phyloP scores from a whole-genome alignment of 371 early-diverging fungal genomes.

The Dichotomocladium elegans region DNA sequence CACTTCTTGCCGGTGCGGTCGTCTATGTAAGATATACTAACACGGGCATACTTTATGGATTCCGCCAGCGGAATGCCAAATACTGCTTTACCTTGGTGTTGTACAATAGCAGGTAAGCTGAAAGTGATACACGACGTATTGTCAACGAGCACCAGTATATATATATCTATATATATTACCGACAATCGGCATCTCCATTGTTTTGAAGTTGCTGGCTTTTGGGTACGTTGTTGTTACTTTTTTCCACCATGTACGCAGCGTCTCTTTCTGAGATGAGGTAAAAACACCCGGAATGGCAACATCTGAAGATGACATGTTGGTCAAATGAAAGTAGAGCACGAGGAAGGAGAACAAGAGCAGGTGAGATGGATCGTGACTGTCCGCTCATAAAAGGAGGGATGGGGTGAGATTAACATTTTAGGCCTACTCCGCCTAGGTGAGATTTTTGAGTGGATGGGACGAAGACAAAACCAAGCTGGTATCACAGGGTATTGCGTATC shows the following conservation, averaged over 20 bases:
- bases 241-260: slow-evolving; percentile 29
- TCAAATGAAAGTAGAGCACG: too few species aligned
- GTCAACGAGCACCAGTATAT: neutral
- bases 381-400: too few species aligned
- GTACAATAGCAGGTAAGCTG: neutral
- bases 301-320: slow-evolving; percentile 9
- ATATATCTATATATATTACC: slow-evolving; percentile 10
- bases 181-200: slow-evolving; percentile 28
- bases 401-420: too few species aligned
- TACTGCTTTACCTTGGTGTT: slow-evolving; percentile 19
- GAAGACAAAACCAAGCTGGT: too few species aligned
- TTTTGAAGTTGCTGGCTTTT: slow-evolving; percentile 23
- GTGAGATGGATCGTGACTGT: too few species aligned
- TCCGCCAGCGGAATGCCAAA: slow-evolving; percentile 22
- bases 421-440: too few species aligned
- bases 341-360: too few species aligned
- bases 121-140: neutral
- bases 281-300: slow-evolving; percentile 13
- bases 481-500: too few species aligned
- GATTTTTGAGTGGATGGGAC: too few species aligned
- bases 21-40: slow-evolving; percentile 25
- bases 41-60: slow-evolving; percentile 24
- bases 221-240: slow-evolving; percentile 32
- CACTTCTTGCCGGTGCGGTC: slow-evolving; percentile 17
- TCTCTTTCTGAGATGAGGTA: slow-evolving; percentile 5